Evolutionary conservation across 2,329 filamentous ascomycete species (phyloP).

Genomic region (Fusarium metavorans): DNA sequence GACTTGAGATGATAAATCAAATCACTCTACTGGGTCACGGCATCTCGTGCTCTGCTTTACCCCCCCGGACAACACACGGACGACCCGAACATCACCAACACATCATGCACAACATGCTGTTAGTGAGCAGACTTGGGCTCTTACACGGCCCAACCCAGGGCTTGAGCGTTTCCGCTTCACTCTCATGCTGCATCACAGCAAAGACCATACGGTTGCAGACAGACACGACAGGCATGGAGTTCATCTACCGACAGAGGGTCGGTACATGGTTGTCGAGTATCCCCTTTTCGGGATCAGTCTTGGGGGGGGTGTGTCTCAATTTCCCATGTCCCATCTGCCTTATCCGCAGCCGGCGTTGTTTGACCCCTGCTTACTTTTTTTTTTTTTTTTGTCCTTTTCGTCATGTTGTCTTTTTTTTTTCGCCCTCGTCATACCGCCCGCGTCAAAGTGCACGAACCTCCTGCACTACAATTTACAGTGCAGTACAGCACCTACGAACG

Average conservation of each 20-base stretch:
- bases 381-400: neutral
- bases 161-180: conserved; percentile 31
- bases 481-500: neutral
- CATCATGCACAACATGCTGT: conserved; percentile 42
- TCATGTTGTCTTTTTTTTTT: conserved; percentile 9
- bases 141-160: conserved; percentile 39
- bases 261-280: conserved; percentile 32
- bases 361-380: conserved; percentile 24
- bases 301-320: conserved; percentile 21
- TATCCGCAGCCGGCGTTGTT: neutral
- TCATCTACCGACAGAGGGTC: conserved; percentile 27
- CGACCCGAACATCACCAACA: conserved; percentile 13
- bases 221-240: neutral
- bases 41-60: neutral
- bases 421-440: conserved; percentile 10
- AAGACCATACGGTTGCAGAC: conserved; percentile 24
- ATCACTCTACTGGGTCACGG: conserved; percentile 13
- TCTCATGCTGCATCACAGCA: conserved; percentile 15
- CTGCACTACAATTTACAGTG: conserved; percentile 14
- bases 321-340: conserved; percentile 1
- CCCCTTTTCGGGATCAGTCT: conserved; percentile 10
- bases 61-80: conserved; percentile 15
- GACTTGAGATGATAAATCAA: conserved; percentile 18
- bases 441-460: conserved; percentile 32
- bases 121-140: conserved; percentile 38